Percentiles rank a stretch among this genome's conserved stretches.
Conservation (phyloP, 2,329 filamentous ascomycete genomes). For the Chaetomium sp. region DNA sequence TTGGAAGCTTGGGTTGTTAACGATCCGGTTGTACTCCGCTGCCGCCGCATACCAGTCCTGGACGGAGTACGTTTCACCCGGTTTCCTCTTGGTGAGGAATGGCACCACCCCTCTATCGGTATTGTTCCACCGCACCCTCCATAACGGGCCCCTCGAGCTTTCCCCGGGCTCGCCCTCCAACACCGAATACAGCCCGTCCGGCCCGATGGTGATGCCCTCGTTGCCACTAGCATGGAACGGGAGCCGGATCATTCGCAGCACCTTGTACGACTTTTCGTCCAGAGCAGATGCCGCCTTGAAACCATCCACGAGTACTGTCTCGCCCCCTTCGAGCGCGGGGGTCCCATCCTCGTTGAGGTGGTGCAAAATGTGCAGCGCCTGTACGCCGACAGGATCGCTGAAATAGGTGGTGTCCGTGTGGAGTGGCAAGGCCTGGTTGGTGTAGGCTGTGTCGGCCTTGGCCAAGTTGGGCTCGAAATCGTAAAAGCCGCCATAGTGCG, state of each 20-base stretch:
- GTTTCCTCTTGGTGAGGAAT: conserved; percentile 27
- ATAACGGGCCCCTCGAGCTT: not conserved
- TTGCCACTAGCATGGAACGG: conserved; percentile 88
- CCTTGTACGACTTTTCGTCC: conserved; percentile 48
- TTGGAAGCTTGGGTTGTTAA: conserved; percentile 59
- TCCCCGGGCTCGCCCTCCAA: conserved; percentile 48
- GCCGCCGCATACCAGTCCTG: conserved; percentile 74
- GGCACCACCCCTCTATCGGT: conserved; percentile 72
- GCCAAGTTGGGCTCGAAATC: conserved; percentile 88
- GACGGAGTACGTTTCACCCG: conserved; percentile 36
- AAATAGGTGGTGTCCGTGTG: conserved; percentile 98
- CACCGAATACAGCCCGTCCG: conserved; percentile 64
- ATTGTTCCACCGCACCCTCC: conserved; percentile 85
- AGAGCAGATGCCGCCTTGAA: conserved; percentile 65
- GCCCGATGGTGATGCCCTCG: conserved; percentile 70
- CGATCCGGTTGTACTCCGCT: conserved; percentile 61
- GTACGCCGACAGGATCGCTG: conserved; percentile 81
- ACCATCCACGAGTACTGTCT: conserved; percentile 78
- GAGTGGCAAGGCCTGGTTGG: conserved; percentile 69
- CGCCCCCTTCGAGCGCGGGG: conserved; percentile 50
- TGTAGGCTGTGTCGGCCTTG: conserved; percentile 87
- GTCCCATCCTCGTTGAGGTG: conserved; percentile 37
- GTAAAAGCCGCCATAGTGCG: conserved; percentile 75
- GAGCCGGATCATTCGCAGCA: conserved; percentile 52
- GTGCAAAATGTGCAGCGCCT: conserved; percentile 88